A percentile compares a stretch with the other conserved stretches of the same genome.
phyloP scores from a whole-genome alignment of 176 grass and related monocot species.

The Saccharum officinarum region DNA sequence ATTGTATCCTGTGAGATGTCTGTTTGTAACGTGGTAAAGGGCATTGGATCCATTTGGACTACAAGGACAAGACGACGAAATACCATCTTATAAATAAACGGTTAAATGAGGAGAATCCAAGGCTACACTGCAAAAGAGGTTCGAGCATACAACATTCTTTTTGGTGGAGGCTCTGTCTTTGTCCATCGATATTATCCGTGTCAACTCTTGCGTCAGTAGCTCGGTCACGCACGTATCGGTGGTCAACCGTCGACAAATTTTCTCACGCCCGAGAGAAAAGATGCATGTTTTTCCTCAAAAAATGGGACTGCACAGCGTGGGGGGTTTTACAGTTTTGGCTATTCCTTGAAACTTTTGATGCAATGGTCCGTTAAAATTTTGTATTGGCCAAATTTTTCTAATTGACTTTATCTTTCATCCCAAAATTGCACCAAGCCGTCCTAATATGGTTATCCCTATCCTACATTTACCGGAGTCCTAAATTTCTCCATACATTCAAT shows the following conservation, averaged over 20 bases:
- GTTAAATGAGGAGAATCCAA: constrained; percentile 28
- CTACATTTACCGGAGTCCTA: no score
- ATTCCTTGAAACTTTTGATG: no score
- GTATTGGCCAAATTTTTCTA: no score
- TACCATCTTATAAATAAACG: neutral
- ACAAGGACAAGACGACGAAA: neutral
- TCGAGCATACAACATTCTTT: constrained; percentile 14
- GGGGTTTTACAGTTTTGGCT: neutral
- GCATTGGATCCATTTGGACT: neutral
- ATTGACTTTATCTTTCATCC: no score
- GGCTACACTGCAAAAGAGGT: neutral
- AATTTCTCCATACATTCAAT: no score
- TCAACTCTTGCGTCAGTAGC: neutral
- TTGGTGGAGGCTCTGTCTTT: neutral
- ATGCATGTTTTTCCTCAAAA: neutral
- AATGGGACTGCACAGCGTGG: neutral
- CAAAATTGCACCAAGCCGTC: no score
- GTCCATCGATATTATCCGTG: neutral
- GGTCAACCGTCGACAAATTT: neutral
- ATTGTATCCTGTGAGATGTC: neutral
- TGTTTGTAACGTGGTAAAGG: neutral
- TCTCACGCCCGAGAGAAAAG: neutral
- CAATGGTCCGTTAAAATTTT: no score
- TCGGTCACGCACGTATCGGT: neutral
- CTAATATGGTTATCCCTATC: no score